Conservation (phyloP, 306 rosid genomes). For the Aeschynomene evenia region DNA sequence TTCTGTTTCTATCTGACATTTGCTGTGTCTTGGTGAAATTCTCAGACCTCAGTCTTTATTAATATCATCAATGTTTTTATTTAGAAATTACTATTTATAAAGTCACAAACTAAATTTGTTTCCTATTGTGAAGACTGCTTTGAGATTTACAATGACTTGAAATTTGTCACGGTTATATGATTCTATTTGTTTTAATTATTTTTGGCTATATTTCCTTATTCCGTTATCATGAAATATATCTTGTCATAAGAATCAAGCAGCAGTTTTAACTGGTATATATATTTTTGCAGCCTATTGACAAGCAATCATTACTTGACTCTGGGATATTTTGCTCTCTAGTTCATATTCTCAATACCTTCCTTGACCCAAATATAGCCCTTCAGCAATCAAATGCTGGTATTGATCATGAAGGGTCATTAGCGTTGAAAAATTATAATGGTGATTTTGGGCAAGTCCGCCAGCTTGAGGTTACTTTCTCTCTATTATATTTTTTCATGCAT, state of each 20-base stretch:
- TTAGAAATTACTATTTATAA: not conserved
- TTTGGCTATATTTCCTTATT: not conserved
- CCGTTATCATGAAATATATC: not conserved
- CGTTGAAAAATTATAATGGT: conserved; percentile 38
- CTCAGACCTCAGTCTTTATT: conserved; percentile 14
- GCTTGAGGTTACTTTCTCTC: conserved; percentile 77
- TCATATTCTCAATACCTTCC: conserved; percentile 77
- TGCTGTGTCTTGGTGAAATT: conserved; percentile 5
- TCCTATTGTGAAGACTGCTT: conserved; percentile 4
- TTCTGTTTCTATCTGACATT: conserved; percentile 6
- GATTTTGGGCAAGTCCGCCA: conserved; percentile 57
- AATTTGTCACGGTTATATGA: not conserved
- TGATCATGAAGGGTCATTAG: conserved; percentile 44
- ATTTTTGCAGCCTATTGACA: conserved; percentile 85
- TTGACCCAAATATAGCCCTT: conserved; percentile 67
- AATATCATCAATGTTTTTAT: conserved; percentile 5
- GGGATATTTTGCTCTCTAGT: conserved; percentile 98
- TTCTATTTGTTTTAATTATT: not conserved
- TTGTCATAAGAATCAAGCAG: conserved; percentile 16
- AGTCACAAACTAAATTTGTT: conserved; percentile 8
- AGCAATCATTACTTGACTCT: conserved; percentile 96
- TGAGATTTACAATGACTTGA: not conserved
- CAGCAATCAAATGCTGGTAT: conserved; percentile 47
- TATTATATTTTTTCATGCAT: not conserved
- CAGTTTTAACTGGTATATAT: not conserved